phyloP scores from a whole-genome alignment of 2,329 filamentous ascomycete species.

The Ascochyta clinopodiicola region DNA sequence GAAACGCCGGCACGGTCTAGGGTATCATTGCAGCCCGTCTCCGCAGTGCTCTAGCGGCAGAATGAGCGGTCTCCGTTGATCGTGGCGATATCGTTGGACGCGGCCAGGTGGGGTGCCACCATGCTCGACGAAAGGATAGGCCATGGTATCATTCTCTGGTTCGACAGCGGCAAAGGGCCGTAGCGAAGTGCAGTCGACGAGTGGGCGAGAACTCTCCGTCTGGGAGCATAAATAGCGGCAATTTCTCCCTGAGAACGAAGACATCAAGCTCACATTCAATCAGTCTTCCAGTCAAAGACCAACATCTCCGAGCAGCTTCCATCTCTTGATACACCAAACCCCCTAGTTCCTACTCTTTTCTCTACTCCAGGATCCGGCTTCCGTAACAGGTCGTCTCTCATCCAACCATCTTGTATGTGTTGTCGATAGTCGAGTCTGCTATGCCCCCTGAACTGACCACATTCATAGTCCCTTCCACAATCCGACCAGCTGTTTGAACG shows the following conservation, averaged over 20 bases:
- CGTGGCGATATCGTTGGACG: slow-evolving; percentile 55
- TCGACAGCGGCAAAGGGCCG: slow-evolving; percentile 41
- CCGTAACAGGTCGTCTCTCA: slow-evolving; percentile 25
- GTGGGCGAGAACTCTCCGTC: slow-evolving; percentile 30
- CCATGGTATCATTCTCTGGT: slow-evolving; percentile 47
- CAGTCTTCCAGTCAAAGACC: slow-evolving; percentile 39
- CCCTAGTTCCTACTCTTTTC: slow-evolving; percentile 33
- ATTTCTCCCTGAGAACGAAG: slow-evolving; percentile 29
- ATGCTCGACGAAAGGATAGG: slow-evolving; percentile 47
- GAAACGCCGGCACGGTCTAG: slow-evolving; percentile 51
- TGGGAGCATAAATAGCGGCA: slow-evolving; percentile 52
- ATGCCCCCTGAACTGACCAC: slow-evolving; percentile 41
- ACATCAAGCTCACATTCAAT: slow-evolving; percentile 39
- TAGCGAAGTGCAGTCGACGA: slow-evolving; percentile 35
- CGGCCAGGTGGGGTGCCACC: slow-evolving; percentile 50
- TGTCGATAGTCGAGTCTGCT: slow-evolving; percentile 28
- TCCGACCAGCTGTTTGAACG: slow-evolving; percentile 29
- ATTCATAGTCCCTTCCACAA: background rate
- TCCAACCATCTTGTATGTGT: slow-evolving; percentile 46
- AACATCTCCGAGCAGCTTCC: slow-evolving; percentile 31
- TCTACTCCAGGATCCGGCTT: slow-evolving; percentile 15
- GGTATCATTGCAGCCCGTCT: slow-evolving; percentile 54
- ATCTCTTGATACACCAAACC: slow-evolving; percentile 39
- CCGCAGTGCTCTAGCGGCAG: slow-evolving; percentile 52
- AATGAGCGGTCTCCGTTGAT: slow-evolving; percentile 52